Evolutionary conservation across 129 eudicot genomes (phyloP), one percentile per base, ranked within the genome.

Genomic region (Chrysanthemum seticuspe): DNA sequence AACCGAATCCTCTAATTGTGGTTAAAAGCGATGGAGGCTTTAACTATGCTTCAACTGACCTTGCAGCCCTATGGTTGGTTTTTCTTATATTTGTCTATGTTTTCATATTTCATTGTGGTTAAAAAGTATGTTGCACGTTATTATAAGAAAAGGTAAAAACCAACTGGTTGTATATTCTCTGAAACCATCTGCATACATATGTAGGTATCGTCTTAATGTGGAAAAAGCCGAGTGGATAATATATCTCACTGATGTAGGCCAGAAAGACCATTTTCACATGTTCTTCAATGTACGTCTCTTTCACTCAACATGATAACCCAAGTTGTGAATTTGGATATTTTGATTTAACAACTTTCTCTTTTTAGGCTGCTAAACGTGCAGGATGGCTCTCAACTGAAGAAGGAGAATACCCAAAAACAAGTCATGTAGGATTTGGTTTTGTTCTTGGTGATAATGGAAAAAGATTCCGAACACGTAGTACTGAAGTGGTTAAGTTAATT

Each of bases 21-120:
- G 86, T 86, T 59, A 95, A 95, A 80, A 88, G 85, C 52, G 97
- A 95, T 78, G 99, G 99, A 74, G 97, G 99, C 57, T 95, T 71
- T 86, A 95, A 95, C 79, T 95, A 95, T 85, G 97, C 99, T 64
- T 95, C 99, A 40, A 95, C 99, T 16, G 99, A 95, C 85, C 87
- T 95, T 68, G 78, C 99, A 16, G 99, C 99, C 70, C 76, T 95
- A 25, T 95, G 99, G 99, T 95, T 68, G 62, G 86, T 81, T 56
- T 6, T 71, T 36, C 40, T 64, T 40, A 40, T 40, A 40, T 40
- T 40, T 40, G 45, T 40, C 10, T 40, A 40, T 9, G 0, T 40
- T 40, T 5, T 40, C 1, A 40, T 40, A 40, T 40, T 40, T 40
- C 45, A 40, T 6, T 40, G 2, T 1, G 1, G 1, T 6, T 6